Conservation (phyloP, 208 protist species). For the Leishmania tropica region DNA sequence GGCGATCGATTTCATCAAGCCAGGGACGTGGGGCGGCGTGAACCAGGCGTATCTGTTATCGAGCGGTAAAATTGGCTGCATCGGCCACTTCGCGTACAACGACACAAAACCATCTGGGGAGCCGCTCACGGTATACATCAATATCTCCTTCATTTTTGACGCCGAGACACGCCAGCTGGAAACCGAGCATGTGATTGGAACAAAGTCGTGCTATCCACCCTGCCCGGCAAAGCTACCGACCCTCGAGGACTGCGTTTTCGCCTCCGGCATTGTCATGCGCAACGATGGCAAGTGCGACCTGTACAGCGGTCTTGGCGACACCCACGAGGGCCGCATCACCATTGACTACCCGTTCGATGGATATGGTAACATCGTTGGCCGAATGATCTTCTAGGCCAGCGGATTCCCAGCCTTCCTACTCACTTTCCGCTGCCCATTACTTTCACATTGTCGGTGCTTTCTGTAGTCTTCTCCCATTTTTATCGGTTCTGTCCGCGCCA, state of each 20-base stretch:
- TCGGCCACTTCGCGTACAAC: conserved; percentile 46
- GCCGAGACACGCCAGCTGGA: conserved; percentile 20
- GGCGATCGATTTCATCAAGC: conserved; percentile 33
- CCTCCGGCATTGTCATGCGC: conserved; percentile 59
- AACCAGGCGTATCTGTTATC: conserved; percentile 54
- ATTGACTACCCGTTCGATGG: conserved; percentile 56
- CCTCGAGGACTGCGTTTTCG: conserved; percentile 52
- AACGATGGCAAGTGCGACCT: conserved; percentile 53
- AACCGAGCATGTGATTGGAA: conserved; percentile 32
- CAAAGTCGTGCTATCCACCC: conserved; percentile 36
- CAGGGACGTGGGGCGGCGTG: conserved; percentile 43
- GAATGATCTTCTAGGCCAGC: conserved; percentile 7
- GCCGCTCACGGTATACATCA: conserved; percentile 40
- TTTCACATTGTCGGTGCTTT: neutral
- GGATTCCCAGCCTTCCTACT: neutral
- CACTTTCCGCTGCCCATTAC: neutral
- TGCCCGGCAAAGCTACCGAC: conserved; percentile 30
- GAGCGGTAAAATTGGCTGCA: conserved; percentile 52
- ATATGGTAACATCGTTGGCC: conserved; percentile 30
- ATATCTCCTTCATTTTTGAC: conserved; percentile 48
- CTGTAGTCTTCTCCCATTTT: too few relatives aligned
- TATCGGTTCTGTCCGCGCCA: neutral
- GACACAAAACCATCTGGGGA: conserved; percentile 10
- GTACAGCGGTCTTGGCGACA: conserved; percentile 54
- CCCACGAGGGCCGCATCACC: conserved; percentile 38